A percentile compares a stretch with the other conserved stretches of the same genome.
These are phyloP conservation scores for Russula compacta DNA, from an alignment of 768 basidiomycete species.

Conservation along the genomic window DNA sequence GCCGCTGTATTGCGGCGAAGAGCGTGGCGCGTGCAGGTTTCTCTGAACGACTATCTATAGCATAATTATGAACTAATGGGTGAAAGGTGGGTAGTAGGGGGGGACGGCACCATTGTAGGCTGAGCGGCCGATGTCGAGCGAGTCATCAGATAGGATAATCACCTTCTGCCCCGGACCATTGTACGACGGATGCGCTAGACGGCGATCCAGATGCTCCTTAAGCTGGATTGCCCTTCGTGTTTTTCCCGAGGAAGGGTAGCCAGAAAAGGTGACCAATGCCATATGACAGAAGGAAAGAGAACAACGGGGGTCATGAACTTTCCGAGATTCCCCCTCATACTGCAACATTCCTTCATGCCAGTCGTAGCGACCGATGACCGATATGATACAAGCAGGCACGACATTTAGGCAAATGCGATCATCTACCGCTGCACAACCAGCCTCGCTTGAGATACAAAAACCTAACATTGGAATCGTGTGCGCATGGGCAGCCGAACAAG, in stretches of 20 bases:
- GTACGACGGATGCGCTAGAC: constrained; percentile 42
- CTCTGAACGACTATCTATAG: constrained; percentile 65
- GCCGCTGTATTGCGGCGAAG: constrained; percentile 74
- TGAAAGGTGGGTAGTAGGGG: neutral
- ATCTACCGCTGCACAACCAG: too few relatives aligned
- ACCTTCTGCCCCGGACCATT: constrained; percentile 41
- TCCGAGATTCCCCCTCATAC: too few relatives aligned
- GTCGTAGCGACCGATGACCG: too few relatives aligned
- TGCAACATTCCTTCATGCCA: too few relatives aligned
- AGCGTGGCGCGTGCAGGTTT: constrained; percentile 81
- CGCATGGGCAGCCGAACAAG: too few relatives aligned
- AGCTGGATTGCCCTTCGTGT: constrained; percentile 63
- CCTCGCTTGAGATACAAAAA: too few relatives aligned
- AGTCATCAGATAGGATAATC: constrained; percentile 63
- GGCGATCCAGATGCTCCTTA: constrained; percentile 41
- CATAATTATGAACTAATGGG: neutral
- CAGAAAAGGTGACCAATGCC: constrained; percentile 89
- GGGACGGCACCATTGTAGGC: constrained; percentile 62
- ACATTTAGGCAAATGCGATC: too few relatives aligned
- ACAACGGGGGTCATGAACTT: neutral
- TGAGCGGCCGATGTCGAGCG: constrained; percentile 49
- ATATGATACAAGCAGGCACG: neutral
- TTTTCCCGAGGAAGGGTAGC: constrained; percentile 86
- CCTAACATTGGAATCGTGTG: too few relatives aligned
- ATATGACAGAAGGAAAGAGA: constrained; percentile 32